phyloP scores from a whole-genome alignment of 2,329 filamentous ascomycete genomes.

The Geosmithia putterillii region DNA sequence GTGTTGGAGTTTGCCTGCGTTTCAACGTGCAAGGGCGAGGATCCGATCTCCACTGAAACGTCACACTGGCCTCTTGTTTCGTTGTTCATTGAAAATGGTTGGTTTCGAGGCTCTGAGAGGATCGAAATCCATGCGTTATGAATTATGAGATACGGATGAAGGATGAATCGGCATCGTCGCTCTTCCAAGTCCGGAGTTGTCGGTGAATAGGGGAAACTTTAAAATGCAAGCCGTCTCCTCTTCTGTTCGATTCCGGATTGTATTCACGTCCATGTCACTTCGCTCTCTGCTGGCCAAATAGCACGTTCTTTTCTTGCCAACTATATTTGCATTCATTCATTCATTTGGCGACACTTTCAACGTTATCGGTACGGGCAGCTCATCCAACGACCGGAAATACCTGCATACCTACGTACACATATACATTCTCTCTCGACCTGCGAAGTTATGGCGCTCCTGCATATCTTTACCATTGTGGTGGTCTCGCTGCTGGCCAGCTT shows the following conservation, averaged over 20 bases:
- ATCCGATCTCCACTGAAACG: neutral
- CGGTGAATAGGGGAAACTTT: neutral
- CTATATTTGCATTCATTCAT: too few relatives aligned
- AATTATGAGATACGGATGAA: neutral
- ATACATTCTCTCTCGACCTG: too few relatives aligned
- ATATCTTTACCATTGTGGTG: neutral
- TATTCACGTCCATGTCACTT: neutral
- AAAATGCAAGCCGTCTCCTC: neutral
- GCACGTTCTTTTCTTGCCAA: neutral
- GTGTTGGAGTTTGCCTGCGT: neutral
- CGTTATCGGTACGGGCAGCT: too few relatives aligned
- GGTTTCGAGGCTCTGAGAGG: neutral
- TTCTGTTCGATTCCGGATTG: neutral
- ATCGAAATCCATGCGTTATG: neutral
- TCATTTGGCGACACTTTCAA: too few relatives aligned
- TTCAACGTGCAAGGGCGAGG: neutral
- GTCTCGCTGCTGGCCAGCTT: neutral
- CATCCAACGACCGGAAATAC: too few relatives aligned
- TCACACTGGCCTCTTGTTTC: neutral
- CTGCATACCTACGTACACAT: too few relatives aligned
- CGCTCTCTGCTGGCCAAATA: neutral
- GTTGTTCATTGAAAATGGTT: neutral
- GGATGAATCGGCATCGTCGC: neutral
- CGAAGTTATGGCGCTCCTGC: neutral
- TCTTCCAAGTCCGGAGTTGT: neutral